Evolutionary conservation across 768 basidiomycete species (phyloP), one percentile per base, ranked within the genome.

Genomic region (Cubamyces lactineus): DNA sequence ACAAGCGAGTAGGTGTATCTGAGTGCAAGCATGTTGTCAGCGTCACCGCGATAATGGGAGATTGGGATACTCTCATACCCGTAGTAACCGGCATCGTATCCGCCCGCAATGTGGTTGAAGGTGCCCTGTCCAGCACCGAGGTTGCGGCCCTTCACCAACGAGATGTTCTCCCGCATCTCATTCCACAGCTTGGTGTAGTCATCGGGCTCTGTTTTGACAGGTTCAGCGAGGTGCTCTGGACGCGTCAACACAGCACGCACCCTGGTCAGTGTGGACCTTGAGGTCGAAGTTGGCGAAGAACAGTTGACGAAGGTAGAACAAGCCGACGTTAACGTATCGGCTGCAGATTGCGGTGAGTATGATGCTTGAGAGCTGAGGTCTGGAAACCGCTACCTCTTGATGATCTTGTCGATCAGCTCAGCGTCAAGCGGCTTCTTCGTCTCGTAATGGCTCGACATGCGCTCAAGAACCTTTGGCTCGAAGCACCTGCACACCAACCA

Each of bases 161-260:
- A 89, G 41, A 92, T 81, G 55, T 79, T 71, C 70, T 92, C 84
- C 19, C 91, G 80, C 53, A 94, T 75, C 13, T 80, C 78, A 67
- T 87, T 90, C 92, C 92, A 96, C 15, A 94, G 77, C 55, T 78
- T 74, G n/a, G 91, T 93, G 71, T 88, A 89, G 66, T 94, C 90
- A 24, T 81, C 79, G n/a, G 70, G 71, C 19, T 84, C 85, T 87
- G 73, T 26, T 11, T 4, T 11, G 1, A 34, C 9, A 34, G n/a
- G 9, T 12, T 17, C 6, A 39, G 15, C 42, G n/a, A n/a, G 11
- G 4, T 47, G 17, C 69, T 38, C 16, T 17, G 15, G 38, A n/a
- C 28, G 34, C 1, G 26, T 15, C 8, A 28, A 1, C 12, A 39
- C 30, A 42, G 34, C 6, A 66, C 75, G 41, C 42, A 86, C 89